Evolutionary conservation across 2,329 filamentous ascomycete species (phyloP), one percentile per base, ranked within the genome.

Genomic region (Salinomyces thailandicus): DNA sequence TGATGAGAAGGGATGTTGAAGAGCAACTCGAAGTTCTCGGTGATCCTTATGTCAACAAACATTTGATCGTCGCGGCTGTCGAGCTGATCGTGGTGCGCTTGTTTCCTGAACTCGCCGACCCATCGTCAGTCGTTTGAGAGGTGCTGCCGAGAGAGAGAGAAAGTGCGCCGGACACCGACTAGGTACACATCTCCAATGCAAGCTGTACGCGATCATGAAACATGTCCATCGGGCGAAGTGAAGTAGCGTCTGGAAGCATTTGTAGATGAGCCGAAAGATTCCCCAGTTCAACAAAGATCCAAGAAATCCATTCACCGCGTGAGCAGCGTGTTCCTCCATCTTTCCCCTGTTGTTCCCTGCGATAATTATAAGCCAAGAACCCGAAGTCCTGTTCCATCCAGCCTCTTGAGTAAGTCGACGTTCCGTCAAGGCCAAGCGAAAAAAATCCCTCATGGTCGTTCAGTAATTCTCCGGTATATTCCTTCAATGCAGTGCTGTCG

Each of bases 41-140:
- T 12, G 86, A 95, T 60, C 68, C 73, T 35, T 94, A 94, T 62
- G 81, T 86, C 62, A 98, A 98, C 63, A 93, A 87, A 64, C 86
- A 95, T 62, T 66, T 96, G 19, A 66, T 94, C 49, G 94, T 93
- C 54, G 71, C 76, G 30, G 68, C 91, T 32, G 63, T 96, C 20
- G 91, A 98, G 62, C 62, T 89, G 39, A 58, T 94, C 2, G 67
- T 95, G n/a, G 73, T 85, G 38, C 76, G 81, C 46, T 61, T 96
- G 43, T 74, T 94, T 54, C 91, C 91, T 4, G 91, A 98, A 63
- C 59, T 96, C 36, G 81, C 85, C 51, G 77, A 75, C 15, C 27
- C 27, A 16, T 16, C 14, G 14, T 30, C 11, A n/a, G 14, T 14
- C 27, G 27, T 8, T 30, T 30, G 14, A 30, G 8, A 26, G 22